A percentile compares a stretch with the other conserved stretches of the same genome.
phyloP scores from a whole-genome alignment of 345 rosid genomes.

The Clarkia xantiana region DNA sequence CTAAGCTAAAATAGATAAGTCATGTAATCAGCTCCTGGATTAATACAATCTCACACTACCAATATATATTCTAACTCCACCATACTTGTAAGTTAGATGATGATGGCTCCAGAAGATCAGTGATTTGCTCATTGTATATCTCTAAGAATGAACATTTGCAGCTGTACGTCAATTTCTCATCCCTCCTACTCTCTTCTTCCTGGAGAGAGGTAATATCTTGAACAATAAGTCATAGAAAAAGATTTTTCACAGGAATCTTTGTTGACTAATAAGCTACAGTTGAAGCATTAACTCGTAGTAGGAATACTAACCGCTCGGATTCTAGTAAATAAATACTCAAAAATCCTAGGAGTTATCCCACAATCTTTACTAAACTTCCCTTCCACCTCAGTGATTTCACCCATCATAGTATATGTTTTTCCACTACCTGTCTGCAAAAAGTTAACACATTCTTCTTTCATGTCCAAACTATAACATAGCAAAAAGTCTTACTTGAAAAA shows the following conservation, averaged over 20 bases:
- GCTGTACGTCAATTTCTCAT: conserved; percentile 60
- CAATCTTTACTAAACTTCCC: conserved; percentile 41
- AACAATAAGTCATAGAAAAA: background rate
- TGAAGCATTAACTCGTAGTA: conserved; percentile 6
- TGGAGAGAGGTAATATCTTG: conserved; percentile 12
- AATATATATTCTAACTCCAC: conserved; percentile 1
- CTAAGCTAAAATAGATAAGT: conserved; percentile 53
- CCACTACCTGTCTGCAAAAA: conserved; percentile 91
- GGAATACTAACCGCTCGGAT: conserved; percentile 37
- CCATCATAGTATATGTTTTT: conserved; percentile 95
- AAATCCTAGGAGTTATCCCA: conserved; percentile 84
- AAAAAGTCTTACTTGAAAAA: background rate
- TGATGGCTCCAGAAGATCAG: conserved; percentile 80
- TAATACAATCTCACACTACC: background rate
- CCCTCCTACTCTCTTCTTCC: conserved; percentile 74
- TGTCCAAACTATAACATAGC: background rate
- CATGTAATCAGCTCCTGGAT: background rate
- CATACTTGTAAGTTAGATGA: conserved; percentile 77
- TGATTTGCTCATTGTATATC: conserved; percentile 91
- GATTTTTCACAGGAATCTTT: too few species aligned
- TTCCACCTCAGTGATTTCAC: conserved; percentile 48
- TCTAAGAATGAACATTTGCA: conserved; percentile 91
- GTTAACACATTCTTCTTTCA: background rate
- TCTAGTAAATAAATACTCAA: conserved; percentile 68
- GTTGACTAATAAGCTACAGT: background rate